phyloP scores from a whole-genome alignment of 2,329 filamentous ascomycete species.

The Penicillium glabrum region DNA sequence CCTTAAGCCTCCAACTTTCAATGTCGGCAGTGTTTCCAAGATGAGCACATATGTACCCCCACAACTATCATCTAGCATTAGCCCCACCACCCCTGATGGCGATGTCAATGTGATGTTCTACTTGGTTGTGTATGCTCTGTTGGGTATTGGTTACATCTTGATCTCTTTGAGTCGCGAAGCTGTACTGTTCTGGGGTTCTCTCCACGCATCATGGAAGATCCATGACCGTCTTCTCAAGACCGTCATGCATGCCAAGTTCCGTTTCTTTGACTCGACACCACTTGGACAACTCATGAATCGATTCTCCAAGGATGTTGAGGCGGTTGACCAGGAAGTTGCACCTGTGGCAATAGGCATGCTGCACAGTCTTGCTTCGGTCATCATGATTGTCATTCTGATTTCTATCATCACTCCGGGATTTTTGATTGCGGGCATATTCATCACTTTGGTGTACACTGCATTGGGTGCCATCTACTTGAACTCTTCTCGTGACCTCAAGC shows the following conservation, averaged over 20 bases:
- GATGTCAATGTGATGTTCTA: slow-evolving; percentile 83
- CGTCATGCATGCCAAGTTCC: slow-evolving; percentile 87
- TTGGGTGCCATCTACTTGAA: slow-evolving; percentile 86
- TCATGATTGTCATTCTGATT: slow-evolving; percentile 86
- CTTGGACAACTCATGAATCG: slow-evolving; percentile 96
- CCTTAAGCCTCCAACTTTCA: slow-evolving; percentile 39
- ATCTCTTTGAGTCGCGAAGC: slow-evolving; percentile 80
- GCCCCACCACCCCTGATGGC: slow-evolving; percentile 18
- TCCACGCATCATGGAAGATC: slow-evolving; percentile 81
- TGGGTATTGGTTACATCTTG: slow-evolving; percentile 75
- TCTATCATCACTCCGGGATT: slow-evolving; percentile 87
- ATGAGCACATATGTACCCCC: slow-evolving; percentile 30
- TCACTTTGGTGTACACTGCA: slow-evolving; percentile 76
- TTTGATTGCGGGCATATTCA: slow-evolving; percentile 81
- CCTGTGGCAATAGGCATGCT: slow-evolving; percentile 79
- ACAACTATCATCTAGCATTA: slow-evolving; percentile 22
- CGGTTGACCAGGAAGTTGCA: slow-evolving; percentile 92
- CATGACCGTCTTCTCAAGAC: slow-evolving; percentile 75
- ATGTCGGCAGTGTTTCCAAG: slow-evolving; percentile 36
- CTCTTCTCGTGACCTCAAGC: slow-evolving; percentile 92
- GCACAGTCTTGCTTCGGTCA: slow-evolving; percentile 65
- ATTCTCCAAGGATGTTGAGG: slow-evolving; percentile 96
- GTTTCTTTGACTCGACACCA: slow-evolving; percentile 95
- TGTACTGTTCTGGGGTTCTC: slow-evolving; percentile 88
- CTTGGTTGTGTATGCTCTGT: slow-evolving; percentile 74